Evolutionary conservation across 306 rosid genomes (phyloP), one percentile per base, ranked within the genome.

Genomic region (Dalbergia cultrata): DNA sequence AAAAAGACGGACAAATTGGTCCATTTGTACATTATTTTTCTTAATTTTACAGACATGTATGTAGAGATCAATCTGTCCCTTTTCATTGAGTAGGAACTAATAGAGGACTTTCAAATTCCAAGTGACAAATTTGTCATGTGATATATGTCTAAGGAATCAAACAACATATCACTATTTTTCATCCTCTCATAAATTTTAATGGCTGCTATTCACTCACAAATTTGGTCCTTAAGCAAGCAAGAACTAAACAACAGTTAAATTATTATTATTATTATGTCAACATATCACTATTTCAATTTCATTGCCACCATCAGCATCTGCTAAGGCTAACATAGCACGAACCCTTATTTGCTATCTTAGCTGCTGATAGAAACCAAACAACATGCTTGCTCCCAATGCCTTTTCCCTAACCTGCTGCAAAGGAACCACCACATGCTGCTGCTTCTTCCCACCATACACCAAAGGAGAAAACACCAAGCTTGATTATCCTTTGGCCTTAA

Each of bases 271-370:
- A 26, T 8, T 39, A 17, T 11, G 56, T 13, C 41, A 54, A 9
- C 5, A 43, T 21, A n/a, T n/a, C n/a, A n/a, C n/a, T n/a, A 67
- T 73, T 70, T 82, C 70, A 56, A 83, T 73, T 78, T 81, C 88
- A 57, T 60, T 70, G n/a, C 73, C 90, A 19, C 78, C 89, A 7
- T 90, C 90, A 4, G 88, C 92, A 76, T 84, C 90, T 35, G 94
- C 91, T 13, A 90, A 79, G 13, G 90, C 93, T 34, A 9, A 33
- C 17, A 81, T 87, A 58, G 81, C 78, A 21, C 84, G 80, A 68
- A 60, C 60, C 54, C 84, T 74, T 31, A 87, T 84, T 18, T 70
- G 80, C 21, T 72, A 84, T 74, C 87, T 52, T 37, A 50, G 43
- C 41, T 37, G 41, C 41, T 76, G 86, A 45, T 74, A 52, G 88